These are phyloP conservation scores for Blastocystis sp. DNA, from an alignment of 352 stramenopile species.

Conservation along the genomic window DNA sequence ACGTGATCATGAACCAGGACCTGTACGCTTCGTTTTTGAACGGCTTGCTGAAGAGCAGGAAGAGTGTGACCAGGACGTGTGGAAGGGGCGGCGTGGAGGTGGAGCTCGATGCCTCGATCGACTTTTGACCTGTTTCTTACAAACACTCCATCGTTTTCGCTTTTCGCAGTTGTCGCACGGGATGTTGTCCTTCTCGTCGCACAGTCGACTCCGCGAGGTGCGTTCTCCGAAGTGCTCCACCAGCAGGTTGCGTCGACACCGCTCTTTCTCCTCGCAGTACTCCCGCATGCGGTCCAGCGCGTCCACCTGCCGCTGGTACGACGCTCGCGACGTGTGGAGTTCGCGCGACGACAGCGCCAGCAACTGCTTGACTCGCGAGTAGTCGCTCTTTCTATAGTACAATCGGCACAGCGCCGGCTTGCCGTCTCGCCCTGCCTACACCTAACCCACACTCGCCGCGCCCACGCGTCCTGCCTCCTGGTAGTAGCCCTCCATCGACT, in stretches of 20 bases:
- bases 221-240: constrained; percentile 88
- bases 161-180: constrained; percentile 87
- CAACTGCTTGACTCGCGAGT: constrained; percentile 44
- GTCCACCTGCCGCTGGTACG: constrained; percentile 48
- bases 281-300: constrained; percentile 74
- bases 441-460: background rate
- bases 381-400: constrained; percentile 50
- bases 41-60: background rate
- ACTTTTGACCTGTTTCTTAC: constrained; percentile 16
- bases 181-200: constrained; percentile 78
- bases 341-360: constrained; percentile 34
- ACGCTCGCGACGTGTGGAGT: background rate
- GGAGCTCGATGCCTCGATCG: constrained; percentile 1
- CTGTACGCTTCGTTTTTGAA: background rate
- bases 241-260: constrained; percentile 84
- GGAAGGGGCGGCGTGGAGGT: background rate
- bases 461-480: constrained; percentile 90
- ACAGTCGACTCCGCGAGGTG: constrained; percentile 79
- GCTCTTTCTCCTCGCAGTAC: constrained; percentile 78
- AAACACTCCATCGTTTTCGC: background rate
- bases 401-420: constrained; percentile 50
- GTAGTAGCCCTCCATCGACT: constrained; percentile 97
- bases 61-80: constrained; percentile 3
- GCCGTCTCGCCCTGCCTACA: constrained; percentile 53
- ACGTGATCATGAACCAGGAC: constrained; percentile 27